Evolutionary conservation across 768 basidiomycete genomes (phyloP).

Genomic region (Collybia mongolica): DNA sequence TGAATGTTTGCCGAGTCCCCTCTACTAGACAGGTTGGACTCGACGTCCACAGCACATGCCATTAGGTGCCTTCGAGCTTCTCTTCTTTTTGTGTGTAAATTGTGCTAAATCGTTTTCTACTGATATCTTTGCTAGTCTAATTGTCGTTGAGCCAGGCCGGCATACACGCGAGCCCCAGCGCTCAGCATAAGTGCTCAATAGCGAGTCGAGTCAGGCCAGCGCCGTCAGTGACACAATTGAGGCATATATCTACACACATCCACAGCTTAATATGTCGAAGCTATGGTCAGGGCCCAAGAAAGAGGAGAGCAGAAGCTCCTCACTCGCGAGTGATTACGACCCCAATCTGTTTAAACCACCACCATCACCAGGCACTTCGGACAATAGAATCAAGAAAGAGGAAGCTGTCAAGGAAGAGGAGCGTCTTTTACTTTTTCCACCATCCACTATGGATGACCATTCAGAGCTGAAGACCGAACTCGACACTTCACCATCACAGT

Average conservation of each 20-base stretch:
- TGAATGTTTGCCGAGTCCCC: conserved; percentile 10
- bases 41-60: conserved; percentile 5
- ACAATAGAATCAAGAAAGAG: conserved; percentile 10
- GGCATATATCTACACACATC: not conserved
- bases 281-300: conserved; percentile 10
- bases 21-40: conserved; percentile 11
- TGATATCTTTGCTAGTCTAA: conserved; percentile 4
- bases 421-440: conserved; percentile 21
- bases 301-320: conserved; percentile 18
- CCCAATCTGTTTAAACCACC: conserved; percentile 14
- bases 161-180: no score
- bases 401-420: conserved; percentile 27
- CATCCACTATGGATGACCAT: conserved; percentile 28
- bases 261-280: conserved; percentile 11
- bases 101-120: not conserved
- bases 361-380: conserved; percentile 20
- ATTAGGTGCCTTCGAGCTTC: not conserved
- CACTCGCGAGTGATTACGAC: conserved; percentile 9
- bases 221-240: conserved; percentile 5
- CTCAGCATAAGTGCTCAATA: no score
- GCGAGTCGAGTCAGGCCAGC: no score
- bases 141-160: not conserved
- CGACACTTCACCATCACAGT: conserved; percentile 30
- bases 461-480: conserved; percentile 28
- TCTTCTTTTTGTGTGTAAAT: not conserved